A percentile compares a stretch with the other conserved stretches of the same genome.
Evolutionary conservation across 2,329 filamentous ascomycete species (phyloP).

Genomic region (Thermomyces lanuginosus): DNA sequence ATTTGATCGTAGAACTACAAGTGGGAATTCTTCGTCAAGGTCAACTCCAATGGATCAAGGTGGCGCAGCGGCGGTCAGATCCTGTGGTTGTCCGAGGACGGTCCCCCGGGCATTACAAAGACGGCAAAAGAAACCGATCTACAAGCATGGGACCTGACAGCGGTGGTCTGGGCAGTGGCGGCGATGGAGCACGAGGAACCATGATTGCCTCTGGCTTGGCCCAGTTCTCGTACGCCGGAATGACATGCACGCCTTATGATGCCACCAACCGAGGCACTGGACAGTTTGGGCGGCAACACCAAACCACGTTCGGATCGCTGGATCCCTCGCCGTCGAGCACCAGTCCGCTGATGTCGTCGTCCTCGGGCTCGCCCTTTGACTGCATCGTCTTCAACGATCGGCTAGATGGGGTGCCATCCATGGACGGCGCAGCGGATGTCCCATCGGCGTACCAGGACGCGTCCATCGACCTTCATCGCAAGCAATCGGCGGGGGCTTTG

Average conservation of each 20-base stretch:
- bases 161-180: conserved; percentile 35
- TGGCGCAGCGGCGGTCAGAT: conserved; percentile 56
- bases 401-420: too few species aligned
- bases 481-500: conserved; percentile 12
- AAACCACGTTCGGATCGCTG: conserved; percentile 19
- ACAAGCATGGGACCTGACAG: conserved; percentile 55
- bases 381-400: conserved; percentile 25
- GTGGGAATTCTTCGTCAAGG: conserved; percentile 37
- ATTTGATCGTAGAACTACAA: conserved; percentile 72
- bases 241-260: conserved; percentile 19
- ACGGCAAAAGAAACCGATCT: conserved; percentile 50
- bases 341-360: conserved; percentile 26
- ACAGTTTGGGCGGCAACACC: conserved; percentile 7
- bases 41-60: conserved; percentile 47
- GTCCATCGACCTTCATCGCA: conserved; percentile 11
- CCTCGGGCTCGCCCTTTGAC: conserved; percentile 19
- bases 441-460: conserved; percentile 19
- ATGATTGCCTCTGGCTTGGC: conserved; percentile 17
- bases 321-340: conserved; percentile 24
- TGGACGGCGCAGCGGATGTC: conserved; percentile 23
- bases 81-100: conserved; percentile 78
- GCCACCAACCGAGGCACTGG: conserved; percentile 12
- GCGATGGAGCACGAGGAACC: conserved; percentile 15
- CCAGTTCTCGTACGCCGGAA: conserved; percentile 10
- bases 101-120: conserved; percentile 66